Base-by-base conservation (phyloP, 257 asterid species). In the Solanum chmielewskii region DNA sequence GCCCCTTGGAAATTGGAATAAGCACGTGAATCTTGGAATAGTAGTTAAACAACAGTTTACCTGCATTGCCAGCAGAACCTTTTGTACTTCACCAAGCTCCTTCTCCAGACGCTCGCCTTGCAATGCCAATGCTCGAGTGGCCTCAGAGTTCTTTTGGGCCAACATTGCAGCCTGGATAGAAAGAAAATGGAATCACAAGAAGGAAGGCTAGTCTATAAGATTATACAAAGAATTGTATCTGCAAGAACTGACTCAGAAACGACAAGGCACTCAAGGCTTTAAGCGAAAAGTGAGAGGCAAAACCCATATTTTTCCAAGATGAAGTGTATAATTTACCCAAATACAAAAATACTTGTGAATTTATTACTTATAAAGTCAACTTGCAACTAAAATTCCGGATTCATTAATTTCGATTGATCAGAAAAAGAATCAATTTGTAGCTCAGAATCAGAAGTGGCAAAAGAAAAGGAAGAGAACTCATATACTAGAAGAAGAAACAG, bases 21-120 rank as follows among this genome's bases (percentile, higher is more conserved):
- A 66, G 80, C 27, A 84, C 3, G 29, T 11, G 64, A 84, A 84
- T 15, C 64, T 18, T 31, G 80, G 62, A 70, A 25, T 59, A 59
- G 23, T 18, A 49, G 29, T 75, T 80, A 29, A 47, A 39, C 59
- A 62, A 27, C 18, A 66, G 60, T 85, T 9, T 93, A 96, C 99
- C 98, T 96, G 99, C 98, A 96, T 96, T 88, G 98, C 96, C 89
- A 96, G 91, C 35, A 96, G 93, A 93, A 93, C 94, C 86, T 93
- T 95, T 89, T 95, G 98, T 89, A 93, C 90, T 90, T 96, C 98
- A 86, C 93, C 91, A 31, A 96, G 95, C 92, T 95, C 99, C 91
- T 91, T 93, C 93, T 92, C 97, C 88, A 96, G 85, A 56, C 66
- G 86, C 88, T 93, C 98, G 87, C 91, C 98, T 86, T 93, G 96